Percentiles rank a stretch among this genome's conserved stretches.
phyloP scores from a whole-genome alignment of 345 rosid species.

The Citropsis articulata region DNA sequence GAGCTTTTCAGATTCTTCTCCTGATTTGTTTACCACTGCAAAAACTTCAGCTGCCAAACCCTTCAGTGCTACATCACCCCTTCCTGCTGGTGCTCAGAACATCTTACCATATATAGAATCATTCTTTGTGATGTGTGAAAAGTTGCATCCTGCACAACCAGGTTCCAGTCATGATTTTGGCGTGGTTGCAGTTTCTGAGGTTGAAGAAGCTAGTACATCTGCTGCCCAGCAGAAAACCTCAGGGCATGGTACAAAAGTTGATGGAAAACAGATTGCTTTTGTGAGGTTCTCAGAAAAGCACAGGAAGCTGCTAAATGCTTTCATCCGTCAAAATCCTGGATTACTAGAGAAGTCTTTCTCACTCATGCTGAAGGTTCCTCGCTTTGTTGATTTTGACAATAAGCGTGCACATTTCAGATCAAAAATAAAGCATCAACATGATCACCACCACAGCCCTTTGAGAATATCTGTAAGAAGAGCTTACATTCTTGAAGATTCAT shows the following conservation, averaged over 20 bases:
- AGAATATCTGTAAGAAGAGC: constrained; percentile 95
- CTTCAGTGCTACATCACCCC: constrained; percentile 65
- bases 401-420: constrained; percentile 90
- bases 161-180: constrained; percentile 60
- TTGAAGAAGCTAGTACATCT: constrained; percentile 57
- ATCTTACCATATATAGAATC: constrained; percentile 94
- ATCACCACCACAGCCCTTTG: constrained; percentile 85
- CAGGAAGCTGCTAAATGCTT: constrained; percentile 86
- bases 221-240: constrained; percentile 50
- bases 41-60: constrained; percentile 47
- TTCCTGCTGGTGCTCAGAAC: constrained; percentile 98
- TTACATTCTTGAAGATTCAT: constrained; percentile 95
- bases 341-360: constrained; percentile 94
- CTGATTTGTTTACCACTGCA: constrained; percentile 39
- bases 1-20: constrained; percentile 64
- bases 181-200: constrained; percentile 50
- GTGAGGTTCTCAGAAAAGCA: constrained; percentile 92
- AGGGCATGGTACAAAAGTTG: constrained; percentile 52
- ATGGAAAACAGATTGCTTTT: constrained; percentile 78
- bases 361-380: constrained; percentile 94
- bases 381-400: constrained; percentile 94
- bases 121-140: constrained; percentile 87
- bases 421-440: constrained; percentile 91
- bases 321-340: constrained; percentile 89
- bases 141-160: constrained; percentile 75